Evolutionary conservation across 345 rosid species (phyloP), one percentile per base, ranked within the genome.

Genomic region (Eucalyptus pauciflora): DNA sequence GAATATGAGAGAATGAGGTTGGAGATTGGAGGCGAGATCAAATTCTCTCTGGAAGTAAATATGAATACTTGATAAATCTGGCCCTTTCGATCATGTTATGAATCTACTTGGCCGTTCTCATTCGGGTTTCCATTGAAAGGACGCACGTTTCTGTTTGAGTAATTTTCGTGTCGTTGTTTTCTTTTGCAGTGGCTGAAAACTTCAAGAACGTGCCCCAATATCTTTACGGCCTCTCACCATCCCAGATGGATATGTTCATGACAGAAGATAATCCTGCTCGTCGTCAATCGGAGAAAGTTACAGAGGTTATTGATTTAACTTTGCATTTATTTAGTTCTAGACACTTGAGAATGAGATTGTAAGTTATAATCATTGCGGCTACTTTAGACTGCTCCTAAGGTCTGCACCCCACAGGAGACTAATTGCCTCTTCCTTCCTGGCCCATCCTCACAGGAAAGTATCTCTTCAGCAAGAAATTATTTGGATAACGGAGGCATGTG

Each of bases 241-340:
- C 97, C 86, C 99, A 98, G 88, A 92, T 98, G 97, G 94, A 94
- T 89, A 96, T 96, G 99, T 95, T 98, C 94, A 94, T 95, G 99
- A 95, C 97, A 2, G 98, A 95, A 92, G 97, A 95, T 91, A 95
- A 94, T 92, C 98, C 96, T 60, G 89, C 90, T 18, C 93, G 93
- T 85, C 91, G 94, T 89, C 98, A 95, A 89, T 89, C 98, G 7
- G 97, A 93, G 91, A 93, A 92, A 85, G 95, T 95, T 87, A 94
- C 96, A 9, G 98, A 94, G 99, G 99, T 96, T 90, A 37, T 7
- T 27, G 5, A 49, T 50, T 56, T 41, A 45, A 5, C 62, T 71
- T 22, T 45, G 69, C 2, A 22, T 41, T 83, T 88, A 15, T 41
- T 24, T 58, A 41, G 52, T 24, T 60, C 52, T 64, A 7, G 80